Conservation (phyloP, 2,329 filamentous ascomycete species). For the Dothistroma pini region DNA sequence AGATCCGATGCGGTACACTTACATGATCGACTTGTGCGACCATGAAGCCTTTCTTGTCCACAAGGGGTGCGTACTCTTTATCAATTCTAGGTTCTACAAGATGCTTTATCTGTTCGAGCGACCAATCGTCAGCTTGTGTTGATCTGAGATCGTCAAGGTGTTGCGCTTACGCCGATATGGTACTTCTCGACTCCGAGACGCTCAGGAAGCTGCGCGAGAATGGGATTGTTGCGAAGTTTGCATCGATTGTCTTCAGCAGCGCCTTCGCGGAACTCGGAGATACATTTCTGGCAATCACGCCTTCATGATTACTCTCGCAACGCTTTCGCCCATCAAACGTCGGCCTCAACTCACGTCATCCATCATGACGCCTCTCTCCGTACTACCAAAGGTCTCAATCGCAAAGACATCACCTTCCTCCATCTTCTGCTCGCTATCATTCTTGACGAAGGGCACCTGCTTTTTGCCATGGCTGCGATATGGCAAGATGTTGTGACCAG, state of each 20-base stretch:
- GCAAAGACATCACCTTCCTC: slow-evolving; percentile 94
- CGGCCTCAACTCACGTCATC: slow-evolving; percentile 73
- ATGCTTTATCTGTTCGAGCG: slow-evolving; percentile 61
- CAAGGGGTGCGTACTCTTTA: slow-evolving; percentile 83
- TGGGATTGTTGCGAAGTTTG: slow-evolving; percentile 91
- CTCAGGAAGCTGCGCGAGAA: slow-evolving; percentile 87
- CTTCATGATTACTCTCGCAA: slow-evolving; percentile 60
- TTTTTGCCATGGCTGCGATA: slow-evolving; percentile 91
- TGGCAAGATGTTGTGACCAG: slow-evolving; percentile 83
- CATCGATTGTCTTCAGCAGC: slow-evolving; percentile 83
- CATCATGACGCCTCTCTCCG: slow-evolving; percentile 79
- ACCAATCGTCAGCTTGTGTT: too few relatives aligned
- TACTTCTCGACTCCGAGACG: slow-evolving; percentile 94
- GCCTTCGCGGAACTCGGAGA: slow-evolving; percentile 79
- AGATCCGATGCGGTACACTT: slow-evolving; percentile 41
- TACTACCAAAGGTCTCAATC: slow-evolving; percentile 94
- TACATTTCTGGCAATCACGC: slow-evolving; percentile 72
- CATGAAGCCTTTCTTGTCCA: slow-evolving; percentile 91
- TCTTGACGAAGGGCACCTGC: slow-evolving; percentile 91
- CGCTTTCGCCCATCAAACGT: too few relatives aligned
- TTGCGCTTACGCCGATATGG: slow-evolving; percentile 58
- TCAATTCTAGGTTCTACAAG: slow-evolving; percentile 80
- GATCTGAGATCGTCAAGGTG: neutral
- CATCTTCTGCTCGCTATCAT: slow-evolving; percentile 87
- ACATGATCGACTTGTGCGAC: slow-evolving; percentile 95